Percentiles rank a stretch among this genome's conserved stretches.
These are phyloP conservation scores for Orbilia quercus DNA, from an alignment of 2,329 filamentous ascomycete species.

Conservation along the genomic window DNA sequence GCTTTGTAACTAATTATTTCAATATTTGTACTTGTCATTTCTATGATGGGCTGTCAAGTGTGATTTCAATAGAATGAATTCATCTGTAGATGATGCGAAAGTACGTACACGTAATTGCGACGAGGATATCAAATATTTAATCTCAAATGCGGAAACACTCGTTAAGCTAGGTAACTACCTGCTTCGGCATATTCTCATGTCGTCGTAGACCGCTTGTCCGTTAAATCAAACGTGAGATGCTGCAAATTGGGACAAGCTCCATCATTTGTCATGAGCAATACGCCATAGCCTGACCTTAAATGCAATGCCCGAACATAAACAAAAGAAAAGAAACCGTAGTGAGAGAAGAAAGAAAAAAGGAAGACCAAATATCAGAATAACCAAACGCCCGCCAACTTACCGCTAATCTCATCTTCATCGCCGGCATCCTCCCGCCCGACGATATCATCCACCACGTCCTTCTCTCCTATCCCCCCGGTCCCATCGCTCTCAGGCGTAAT, in stretches of 20 bases:
- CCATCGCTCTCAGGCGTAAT: conserved; percentile 38
- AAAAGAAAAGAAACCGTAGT: neutral
- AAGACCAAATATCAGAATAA: conserved; percentile 24
- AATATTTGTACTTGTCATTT: no score
- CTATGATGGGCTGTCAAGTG: no score
- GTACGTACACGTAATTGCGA: neutral
- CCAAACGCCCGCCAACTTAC: conserved; percentile 48
- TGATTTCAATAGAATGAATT: no score
- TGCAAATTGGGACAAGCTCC: neutral
- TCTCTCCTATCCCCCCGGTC: conserved; percentile 6
- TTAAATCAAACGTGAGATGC: neutral
- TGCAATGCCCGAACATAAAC: neutral
- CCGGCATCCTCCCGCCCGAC: conserved; percentile 10
- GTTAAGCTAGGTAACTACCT: neutral
- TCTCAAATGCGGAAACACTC: neutral
- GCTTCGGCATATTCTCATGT: neutral
- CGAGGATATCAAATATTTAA: neutral
- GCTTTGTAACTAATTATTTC: no score
- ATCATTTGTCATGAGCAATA: neutral
- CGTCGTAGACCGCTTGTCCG: neutral
- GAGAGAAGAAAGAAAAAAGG: neutral
- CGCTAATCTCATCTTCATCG: conserved; percentile 34
- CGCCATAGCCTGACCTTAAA: neutral
- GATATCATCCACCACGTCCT: conserved; percentile 49
- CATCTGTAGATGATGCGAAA: neutral